Evolutionary conservation across 768 basidiomycete species (phyloP), one percentile per base, ranked within the genome.

Genomic region (Lactifluus echinatus): DNA sequence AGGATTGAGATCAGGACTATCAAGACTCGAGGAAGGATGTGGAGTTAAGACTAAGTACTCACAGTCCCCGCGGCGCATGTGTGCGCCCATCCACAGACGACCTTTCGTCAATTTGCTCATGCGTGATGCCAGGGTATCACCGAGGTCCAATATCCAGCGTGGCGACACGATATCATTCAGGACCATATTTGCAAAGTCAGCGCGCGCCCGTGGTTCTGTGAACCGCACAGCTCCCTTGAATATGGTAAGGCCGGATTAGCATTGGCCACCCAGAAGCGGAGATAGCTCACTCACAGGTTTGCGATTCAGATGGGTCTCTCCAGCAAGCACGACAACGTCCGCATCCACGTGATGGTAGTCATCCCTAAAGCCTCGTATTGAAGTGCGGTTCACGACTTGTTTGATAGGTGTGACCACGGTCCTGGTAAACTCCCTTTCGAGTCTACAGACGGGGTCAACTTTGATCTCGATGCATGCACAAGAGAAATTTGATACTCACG

Each of bases 61-160:
- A 75, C 73, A 75, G 44, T 75, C 74, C 43, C 74, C 74, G 24
- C 74, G 71, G 19, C 74, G 73, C 75, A 76, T 75, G 44, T 75
- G 74, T 5, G 69, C 72, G 11, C 66, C 70, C 72, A 75, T 72
- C 75, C 74, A 75, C 63, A 70, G 65, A 6, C 72, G 67, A 15
- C 72, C 73, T 0, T 51, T 68, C 2, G 64, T 66, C 28, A 62
- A 44, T 15, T 66, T 60, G 4, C 53, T 63, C 70, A 76, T 74
- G 49, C 69, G 69, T 31, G 47, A 39, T 15, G 69, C 70, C 60
- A 76, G 68, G 4, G 37, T 39, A 2, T 63, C 64, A 1, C 71
- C 70, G 15, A 76, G 61, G 23, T 65, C 65, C 15, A 72, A 63
- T 17, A 57, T 59, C n/a, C 68, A 39, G 11, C 29, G 39, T 12